Evolutionary conservation across 2,329 filamentous ascomycete species (phyloP).

Genomic region (Aspergillus phoenicis): DNA sequence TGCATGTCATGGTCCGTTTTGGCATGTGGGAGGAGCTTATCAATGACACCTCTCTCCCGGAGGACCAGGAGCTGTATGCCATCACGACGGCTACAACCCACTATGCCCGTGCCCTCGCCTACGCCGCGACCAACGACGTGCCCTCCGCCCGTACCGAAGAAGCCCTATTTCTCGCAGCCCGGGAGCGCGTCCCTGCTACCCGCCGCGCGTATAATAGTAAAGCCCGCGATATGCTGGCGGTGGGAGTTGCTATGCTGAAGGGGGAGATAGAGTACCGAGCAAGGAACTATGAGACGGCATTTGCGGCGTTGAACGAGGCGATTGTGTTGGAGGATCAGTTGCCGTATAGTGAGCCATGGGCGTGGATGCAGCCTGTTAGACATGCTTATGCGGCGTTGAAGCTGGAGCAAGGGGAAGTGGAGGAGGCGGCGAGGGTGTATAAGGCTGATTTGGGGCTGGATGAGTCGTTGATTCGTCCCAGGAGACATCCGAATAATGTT

Average conservation of each 20-base stretch:
- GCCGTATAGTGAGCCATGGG: constrained; percentile 73
- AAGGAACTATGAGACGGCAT: constrained; percentile 60
- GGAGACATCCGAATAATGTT: constrained; percentile 70
- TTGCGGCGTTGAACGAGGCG: constrained; percentile 58
- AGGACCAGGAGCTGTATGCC: constrained; percentile 63
- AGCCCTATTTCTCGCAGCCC: constrained; percentile 53
- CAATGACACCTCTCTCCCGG: constrained; percentile 52
- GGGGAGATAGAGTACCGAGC: constrained; percentile 71
- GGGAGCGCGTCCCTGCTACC: constrained; percentile 56
- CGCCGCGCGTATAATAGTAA: constrained; percentile 69
- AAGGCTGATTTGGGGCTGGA: constrained; percentile 62
- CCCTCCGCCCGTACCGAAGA: constrained; percentile 56
- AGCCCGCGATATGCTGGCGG: constrained; percentile 63
- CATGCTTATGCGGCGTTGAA: constrained; percentile 70
- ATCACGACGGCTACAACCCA: constrained; percentile 66
- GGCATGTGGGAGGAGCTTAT: constrained; percentile 68
- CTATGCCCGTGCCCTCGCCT: constrained; percentile 68
- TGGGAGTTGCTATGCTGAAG: constrained; percentile 66
- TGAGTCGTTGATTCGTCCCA: constrained; percentile 60
- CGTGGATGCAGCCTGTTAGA: constrained; percentile 73
- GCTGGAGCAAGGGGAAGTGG: constrained; percentile 62
- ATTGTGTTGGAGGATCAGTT: constrained; percentile 63
- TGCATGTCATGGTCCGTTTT: constrained; percentile 72
- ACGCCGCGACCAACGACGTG: constrained; percentile 59
- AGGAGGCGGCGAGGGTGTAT: constrained; percentile 60